These are phyloP conservation scores for Hypoxylon sp. DNA, from an alignment of 2,329 filamentous ascomycete genomes.

Conservation along the genomic window DNA sequence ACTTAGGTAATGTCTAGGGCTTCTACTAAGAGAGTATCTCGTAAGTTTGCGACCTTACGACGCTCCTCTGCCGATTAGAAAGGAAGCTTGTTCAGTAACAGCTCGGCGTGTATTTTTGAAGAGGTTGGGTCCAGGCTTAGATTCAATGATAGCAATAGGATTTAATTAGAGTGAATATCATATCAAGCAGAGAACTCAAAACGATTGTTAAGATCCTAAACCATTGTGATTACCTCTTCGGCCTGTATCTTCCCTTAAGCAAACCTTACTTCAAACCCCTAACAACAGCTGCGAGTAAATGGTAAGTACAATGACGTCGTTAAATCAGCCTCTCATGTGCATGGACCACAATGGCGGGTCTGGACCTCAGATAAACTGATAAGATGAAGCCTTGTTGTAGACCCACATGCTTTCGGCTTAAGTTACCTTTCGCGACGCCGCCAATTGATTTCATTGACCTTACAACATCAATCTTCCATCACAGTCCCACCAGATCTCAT, in stretches of 20 bases:
- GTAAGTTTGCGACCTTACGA: neutral
- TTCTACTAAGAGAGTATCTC: neutral
- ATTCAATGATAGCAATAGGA: neutral
- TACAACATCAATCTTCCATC: constrained; percentile 5
- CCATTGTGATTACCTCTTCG: neutral
- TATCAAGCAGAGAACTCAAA: neutral
- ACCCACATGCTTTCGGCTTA: constrained; percentile 22
- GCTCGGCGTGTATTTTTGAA: neutral
- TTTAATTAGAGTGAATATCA: neutral
- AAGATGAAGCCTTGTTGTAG: constrained; percentile 10
- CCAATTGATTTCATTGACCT: constrained; percentile 20
- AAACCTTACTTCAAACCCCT: neutral
- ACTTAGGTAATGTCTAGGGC: neutral
- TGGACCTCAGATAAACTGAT: constrained; percentile 16
- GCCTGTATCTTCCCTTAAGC: too few relatives aligned
- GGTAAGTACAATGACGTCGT: neutral
- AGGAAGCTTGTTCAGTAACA: neutral
- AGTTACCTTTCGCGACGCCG: constrained; percentile 15
- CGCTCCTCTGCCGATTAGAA: neutral
- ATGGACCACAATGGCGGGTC: neutral
- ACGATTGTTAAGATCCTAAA: neutral
- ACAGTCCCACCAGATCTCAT: neutral
- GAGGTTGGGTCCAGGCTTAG: neutral
- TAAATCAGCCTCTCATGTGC: neutral
- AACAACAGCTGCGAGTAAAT: too few relatives aligned